Percentiles rank a stretch among this genome's conserved stretches.
Conservation (phyloP, 2,329 filamentous ascomycete genomes). For the Sclerotinia glacialis region DNA sequence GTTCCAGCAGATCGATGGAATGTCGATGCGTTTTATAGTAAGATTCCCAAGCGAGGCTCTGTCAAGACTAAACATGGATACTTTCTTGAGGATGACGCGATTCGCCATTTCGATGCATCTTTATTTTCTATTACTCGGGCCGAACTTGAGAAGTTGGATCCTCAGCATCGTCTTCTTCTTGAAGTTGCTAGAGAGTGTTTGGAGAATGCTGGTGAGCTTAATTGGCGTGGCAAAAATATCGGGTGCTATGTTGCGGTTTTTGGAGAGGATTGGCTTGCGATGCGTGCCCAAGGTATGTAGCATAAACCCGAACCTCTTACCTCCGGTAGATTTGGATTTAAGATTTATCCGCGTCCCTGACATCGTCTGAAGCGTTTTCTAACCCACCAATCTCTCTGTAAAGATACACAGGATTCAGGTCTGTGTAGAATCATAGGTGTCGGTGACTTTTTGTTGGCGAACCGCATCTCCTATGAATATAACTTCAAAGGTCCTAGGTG, state of each 20-base stretch:
- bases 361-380: no score
- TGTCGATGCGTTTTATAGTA: constrained; percentile 24
- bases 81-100: neutral
- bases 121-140: constrained; percentile 37
- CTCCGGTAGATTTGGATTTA: no score
- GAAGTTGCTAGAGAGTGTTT: constrained; percentile 37
- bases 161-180: constrained; percentile 30
- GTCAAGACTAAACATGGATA: neutral
- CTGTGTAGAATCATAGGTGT: constrained; percentile 40
- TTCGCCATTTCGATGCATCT: constrained; percentile 37
- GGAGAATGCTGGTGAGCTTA: constrained; percentile 36
- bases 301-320: no score
- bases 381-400: neutral
- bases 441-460: constrained; percentile 40
- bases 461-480: constrained; percentile 46
- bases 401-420: constrained; percentile 26
- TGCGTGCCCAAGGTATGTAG: neutral
- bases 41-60: neutral
- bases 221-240: constrained; percentile 39
- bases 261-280: neutral
- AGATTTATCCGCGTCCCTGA: no score
- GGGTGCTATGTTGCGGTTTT: constrained; percentile 7
- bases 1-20: constrained; percentile 23
- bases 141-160: constrained; percentile 36
- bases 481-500: constrained; percentile 39